Evolutionary conservation across 2,329 filamentous ascomycete genomes (phyloP).

Genomic region (Colletotrichum phormii): DNA sequence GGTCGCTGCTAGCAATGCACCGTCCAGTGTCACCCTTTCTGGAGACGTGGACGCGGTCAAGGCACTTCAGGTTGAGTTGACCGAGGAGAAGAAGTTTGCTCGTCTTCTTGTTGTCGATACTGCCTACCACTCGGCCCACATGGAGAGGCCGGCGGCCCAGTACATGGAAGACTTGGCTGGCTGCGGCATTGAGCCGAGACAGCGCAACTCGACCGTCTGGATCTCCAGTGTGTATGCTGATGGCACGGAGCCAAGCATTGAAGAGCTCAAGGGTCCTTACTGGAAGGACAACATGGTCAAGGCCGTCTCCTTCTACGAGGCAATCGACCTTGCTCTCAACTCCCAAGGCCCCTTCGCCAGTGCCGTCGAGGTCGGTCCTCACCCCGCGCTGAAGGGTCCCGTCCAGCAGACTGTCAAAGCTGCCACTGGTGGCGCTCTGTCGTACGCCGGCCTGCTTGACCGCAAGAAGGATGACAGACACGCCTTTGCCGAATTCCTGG

Average conservation of each 20-base stretch:
- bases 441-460: conserved; percentile 47
- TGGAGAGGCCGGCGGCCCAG: conserved; percentile 48
- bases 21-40: conserved; percentile 48
- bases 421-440: conserved; percentile 45
- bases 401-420: conserved; percentile 55
- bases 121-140: conserved; percentile 63
- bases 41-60: conserved; percentile 44
- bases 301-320: conserved; percentile 44
- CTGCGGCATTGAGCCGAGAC: conserved; percentile 43
- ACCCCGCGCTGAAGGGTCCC: conserved; percentile 55
- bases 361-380: conserved; percentile 50
- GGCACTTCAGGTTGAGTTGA: conserved; percentile 38
- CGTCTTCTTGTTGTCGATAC: conserved; percentile 54
- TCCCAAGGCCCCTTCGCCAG: conserved; percentile 30
- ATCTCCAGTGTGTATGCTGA: conserved; percentile 53
- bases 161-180: conserved; percentile 47
- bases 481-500: conserved; percentile 48
- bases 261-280: conserved; percentile 50
- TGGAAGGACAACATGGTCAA: conserved; percentile 46
- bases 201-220: conserved; percentile 47
- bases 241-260: conserved; percentile 36
- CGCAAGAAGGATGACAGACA: conserved; percentile 45
- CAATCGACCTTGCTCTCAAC: conserved; percentile 36
- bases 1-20: conserved; percentile 43
- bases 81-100: conserved; percentile 46